phyloP scores from a whole-genome alignment of 768 basidiomycete genomes.

The Rhizopogon sp. region DNA sequence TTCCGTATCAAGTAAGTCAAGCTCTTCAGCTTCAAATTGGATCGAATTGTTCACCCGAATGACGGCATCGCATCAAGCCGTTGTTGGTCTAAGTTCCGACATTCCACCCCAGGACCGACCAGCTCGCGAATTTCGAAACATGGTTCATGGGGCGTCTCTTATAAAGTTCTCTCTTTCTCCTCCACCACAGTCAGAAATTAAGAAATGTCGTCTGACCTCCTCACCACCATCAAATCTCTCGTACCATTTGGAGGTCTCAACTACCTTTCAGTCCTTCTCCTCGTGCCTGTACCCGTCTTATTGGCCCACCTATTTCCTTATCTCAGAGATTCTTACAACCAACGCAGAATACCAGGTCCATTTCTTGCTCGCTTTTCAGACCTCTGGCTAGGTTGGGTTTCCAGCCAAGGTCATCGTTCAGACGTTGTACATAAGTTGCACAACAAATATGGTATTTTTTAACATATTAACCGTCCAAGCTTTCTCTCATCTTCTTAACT shows the following conservation, averaged over 20 bases:
- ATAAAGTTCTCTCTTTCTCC: not conserved
- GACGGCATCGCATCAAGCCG: too few relatives aligned
- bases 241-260: not conserved
- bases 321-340: slow-evolving; percentile 51
- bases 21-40: too few relatives aligned
- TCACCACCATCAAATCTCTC: not conserved
- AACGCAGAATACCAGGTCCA: slow-evolving; percentile 65
- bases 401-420: slow-evolving; percentile 68
- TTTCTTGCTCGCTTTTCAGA: slow-evolving; percentile 67
- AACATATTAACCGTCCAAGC: too few relatives aligned
- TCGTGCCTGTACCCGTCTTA: slow-evolving; percentile 11
- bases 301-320: slow-evolving; percentile 40
- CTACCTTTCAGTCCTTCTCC: slow-evolving; percentile 4
- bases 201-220: not conserved
- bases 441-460: slow-evolving; percentile 56
- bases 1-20: too few relatives aligned
- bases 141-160: too few relatives aligned
- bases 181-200: not conserved
- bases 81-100: too few relatives aligned
- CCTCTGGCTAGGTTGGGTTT: slow-evolving; percentile 63
- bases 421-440: slow-evolving; percentile 73
- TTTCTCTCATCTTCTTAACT: not conserved
- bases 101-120: too few relatives aligned
- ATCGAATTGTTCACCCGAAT: too few relatives aligned
- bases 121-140: too few relatives aligned